phyloP scores from a whole-genome alignment of 257 asterid genomes.

The Oldenlandia corymbosa region DNA sequence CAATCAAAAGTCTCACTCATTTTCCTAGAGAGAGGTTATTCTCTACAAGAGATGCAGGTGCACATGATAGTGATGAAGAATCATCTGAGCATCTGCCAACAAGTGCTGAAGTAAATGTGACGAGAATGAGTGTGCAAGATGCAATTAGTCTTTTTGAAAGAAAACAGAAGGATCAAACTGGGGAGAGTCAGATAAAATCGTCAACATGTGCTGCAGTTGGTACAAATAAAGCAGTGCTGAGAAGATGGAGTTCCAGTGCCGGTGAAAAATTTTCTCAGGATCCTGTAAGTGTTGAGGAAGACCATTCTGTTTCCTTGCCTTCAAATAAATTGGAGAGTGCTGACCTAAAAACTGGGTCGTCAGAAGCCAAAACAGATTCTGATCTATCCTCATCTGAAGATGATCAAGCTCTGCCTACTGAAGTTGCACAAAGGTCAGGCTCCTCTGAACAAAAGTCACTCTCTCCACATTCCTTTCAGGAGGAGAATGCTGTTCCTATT shows the following conservation, averaged over 20 bases:
- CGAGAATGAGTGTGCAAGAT: constrained; percentile 92
- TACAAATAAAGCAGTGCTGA: constrained; percentile 71
- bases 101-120: constrained; percentile 47
- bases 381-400: constrained; percentile 22
- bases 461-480: constrained; percentile 28
- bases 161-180: constrained; percentile 71
- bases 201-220: constrained; percentile 43
- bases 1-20: constrained; percentile 70
- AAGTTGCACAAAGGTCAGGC: constrained; percentile 29
- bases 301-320: constrained; percentile 30
- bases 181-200: constrained; percentile 50
- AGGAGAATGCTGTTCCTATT: constrained; percentile 37
- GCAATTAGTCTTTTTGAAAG: constrained; percentile 85
- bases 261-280: constrained; percentile 43
- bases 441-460: constrained; percentile 30
- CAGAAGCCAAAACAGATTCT: constrained; percentile 32
- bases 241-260: constrained; percentile 95
- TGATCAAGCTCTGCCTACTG: constrained; percentile 26
- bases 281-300: constrained; percentile 32
- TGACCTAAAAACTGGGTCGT: constrained; percentile 27
- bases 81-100: constrained; percentile 47
- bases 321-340: constrained; percentile 24
- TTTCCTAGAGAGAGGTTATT: constrained; percentile 62
- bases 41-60: constrained; percentile 42
- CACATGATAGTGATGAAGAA: constrained; percentile 53